Evolutionary conservation across 805 yeast genomes (phyloP), one percentile per base, ranked within the genome.

Genomic region (Lipomyces japonicus): DNA sequence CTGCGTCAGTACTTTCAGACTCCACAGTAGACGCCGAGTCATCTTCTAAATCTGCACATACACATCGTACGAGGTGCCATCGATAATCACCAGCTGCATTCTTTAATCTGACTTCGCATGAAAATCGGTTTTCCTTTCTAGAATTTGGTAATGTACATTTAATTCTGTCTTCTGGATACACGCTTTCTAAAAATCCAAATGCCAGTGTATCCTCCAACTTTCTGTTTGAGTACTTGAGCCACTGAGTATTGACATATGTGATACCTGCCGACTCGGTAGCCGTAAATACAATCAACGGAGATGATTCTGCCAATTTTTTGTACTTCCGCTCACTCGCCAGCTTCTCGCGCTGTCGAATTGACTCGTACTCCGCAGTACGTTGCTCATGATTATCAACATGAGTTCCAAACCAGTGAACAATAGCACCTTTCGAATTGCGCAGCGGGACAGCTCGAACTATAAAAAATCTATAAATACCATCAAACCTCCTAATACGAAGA

Each of bases 351-450:
- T 58, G 61, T 44, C 51, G 51, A 25, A 57, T 43, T 1, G 65
- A 63, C 31, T 63, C 66, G 16, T 53, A 32, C 46, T 66, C 66
- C 3, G 69, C 66, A 34, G 63, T 46, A 5, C 57, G 59, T 48
- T 66, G 66, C 18, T 59, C 66, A 38, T 66, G 68, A 34, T 65
- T 61, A 40, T 66, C 69, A 64, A 64, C 63, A 59, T 60, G 55
- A 2, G 68, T 63, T 19, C 66, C 66, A 47, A 65, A 63, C 68
- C 68, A 65, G 34, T 65, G 65, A 3, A 63, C 59, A 21, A 64
- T 61, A 2, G 63, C 46, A 14, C 68, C 66, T 43, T 50, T 58
- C 12, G 60, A 60, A 41, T 63, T 62, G 5, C 65, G 57, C 32
- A 66, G 39, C 12, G 69, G 69, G 1, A 63, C 64, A 5, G 63